Evolutionary conservation across 495 filamentous ascomycete species (phyloP).

Genomic region (Haplographium delicatum): DNA sequence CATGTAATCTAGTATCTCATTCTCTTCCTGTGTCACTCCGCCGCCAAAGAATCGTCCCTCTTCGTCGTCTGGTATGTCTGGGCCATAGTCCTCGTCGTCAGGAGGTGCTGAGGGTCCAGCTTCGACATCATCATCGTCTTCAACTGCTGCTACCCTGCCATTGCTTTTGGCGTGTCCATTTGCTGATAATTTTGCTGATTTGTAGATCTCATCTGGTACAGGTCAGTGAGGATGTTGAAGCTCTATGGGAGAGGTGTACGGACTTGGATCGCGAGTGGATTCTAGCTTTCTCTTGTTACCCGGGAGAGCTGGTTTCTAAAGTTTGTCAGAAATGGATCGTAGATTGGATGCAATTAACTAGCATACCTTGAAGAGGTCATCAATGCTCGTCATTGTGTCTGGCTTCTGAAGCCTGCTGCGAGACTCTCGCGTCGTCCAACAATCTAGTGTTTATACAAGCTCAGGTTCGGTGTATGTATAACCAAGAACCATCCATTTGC

Average conservation of each 20-base stretch:
- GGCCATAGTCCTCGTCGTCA: constrained; percentile 49
- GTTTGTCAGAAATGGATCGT: constrained; percentile 15
- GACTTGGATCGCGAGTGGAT: constrained; percentile 63
- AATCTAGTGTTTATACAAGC: too few relatives aligned
- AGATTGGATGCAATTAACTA: not conserved
- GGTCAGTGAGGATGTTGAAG: not conserved
- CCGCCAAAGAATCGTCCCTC: constrained; percentile 95
- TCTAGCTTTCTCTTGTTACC: constrained; percentile 74
- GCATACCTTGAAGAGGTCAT: constrained; percentile 78
- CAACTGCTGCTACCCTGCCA: constrained; percentile 54
- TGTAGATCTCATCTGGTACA: constrained; percentile 67
- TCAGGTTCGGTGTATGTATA: too few relatives aligned
- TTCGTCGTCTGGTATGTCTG: constrained; percentile 68
- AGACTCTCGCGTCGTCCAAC: too few relatives aligned
- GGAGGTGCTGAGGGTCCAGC: constrained; percentile 67
- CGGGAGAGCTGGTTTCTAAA: constrained; percentile 47
- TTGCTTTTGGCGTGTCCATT: constrained; percentile 59
- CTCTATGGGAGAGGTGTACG: constrained; percentile 26
- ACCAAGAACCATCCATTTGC: too few relatives aligned
- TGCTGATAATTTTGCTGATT: constrained; percentile 68
- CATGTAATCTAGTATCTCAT: constrained; percentile 85
- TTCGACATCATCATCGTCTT: constrained; percentile 52
- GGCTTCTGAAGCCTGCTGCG: not conserved
- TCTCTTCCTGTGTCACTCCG: constrained; percentile 75
- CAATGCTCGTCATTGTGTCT: constrained; percentile 66